Conservation (phyloP, 768 basidiomycete genomes). For the Suillus weaverae region DNA sequence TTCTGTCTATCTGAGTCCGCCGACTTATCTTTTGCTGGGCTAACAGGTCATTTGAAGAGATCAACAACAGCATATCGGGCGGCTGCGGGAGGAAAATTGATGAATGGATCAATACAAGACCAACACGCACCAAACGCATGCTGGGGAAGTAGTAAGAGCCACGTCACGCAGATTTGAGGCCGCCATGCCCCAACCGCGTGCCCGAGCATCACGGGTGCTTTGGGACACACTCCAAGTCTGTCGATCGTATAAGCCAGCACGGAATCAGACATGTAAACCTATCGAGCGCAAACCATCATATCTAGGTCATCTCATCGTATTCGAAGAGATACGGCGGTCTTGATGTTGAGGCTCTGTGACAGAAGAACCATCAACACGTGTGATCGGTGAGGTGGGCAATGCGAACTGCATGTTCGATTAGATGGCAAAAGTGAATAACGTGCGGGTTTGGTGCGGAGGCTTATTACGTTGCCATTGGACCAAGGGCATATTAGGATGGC, state of each 20-base stretch:
- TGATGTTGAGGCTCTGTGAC: neutral
- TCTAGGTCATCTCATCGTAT: neutral
- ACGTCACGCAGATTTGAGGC: neutral
- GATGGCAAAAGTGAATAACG: neutral
- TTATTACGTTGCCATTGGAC: slow-evolving; percentile 1
- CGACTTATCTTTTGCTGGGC: neutral
- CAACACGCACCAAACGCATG: slow-evolving; percentile 3
- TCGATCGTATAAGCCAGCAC: neutral
- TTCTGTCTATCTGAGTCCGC: neutral
- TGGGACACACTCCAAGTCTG: neutral
- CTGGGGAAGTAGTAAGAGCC: neutral
- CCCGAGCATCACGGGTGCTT: neutral
- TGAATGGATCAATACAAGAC: neutral
- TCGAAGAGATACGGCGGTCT: neutral
- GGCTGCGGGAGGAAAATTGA: neutral
- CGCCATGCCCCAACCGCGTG: neutral
- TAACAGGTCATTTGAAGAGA: neutral
- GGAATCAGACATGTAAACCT: neutral
- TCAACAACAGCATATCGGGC: slow-evolving; percentile 7
- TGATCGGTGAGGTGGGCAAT: slow-evolving; percentile 5
- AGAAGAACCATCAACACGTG: slow-evolving; percentile 5
- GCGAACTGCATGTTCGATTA: neutral
- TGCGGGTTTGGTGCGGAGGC: neutral
- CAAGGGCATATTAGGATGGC: neutral
- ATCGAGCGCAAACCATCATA: neutral